phyloP scores from a whole-genome alignment of 345 rosid genomes.

The Moricandia moricandioides region DNA sequence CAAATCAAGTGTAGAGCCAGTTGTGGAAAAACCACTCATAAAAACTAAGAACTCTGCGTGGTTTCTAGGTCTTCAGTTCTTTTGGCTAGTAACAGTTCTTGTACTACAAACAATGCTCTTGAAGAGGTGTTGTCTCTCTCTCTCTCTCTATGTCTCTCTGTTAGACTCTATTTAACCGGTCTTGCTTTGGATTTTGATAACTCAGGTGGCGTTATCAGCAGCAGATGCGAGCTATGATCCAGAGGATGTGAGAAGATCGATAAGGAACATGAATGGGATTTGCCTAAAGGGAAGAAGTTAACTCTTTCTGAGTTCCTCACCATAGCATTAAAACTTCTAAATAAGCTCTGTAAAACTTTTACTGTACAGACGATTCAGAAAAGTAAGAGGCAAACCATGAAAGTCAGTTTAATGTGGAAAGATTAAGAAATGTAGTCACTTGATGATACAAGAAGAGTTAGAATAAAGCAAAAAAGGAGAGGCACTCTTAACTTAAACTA shows the following conservation, averaged over 20 bases:
- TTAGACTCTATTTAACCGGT: neutral
- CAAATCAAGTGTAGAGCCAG: conserved; percentile 55
- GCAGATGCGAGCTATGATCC: conserved; percentile 54
- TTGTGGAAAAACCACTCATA: conserved; percentile 49
- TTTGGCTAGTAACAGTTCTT: conserved; percentile 66
- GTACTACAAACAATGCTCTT: conserved; percentile 54
- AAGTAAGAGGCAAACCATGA: conserved; percentile 11
- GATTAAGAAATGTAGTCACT: conserved; percentile 18
- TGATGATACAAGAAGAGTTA: conserved; percentile 14
- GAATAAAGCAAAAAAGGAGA: conserved; percentile 4
- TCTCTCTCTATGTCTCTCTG: neutral
- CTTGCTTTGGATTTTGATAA: conserved; percentile 4
- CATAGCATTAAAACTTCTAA: neutral
- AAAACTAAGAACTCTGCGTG: conserved; percentile 30
- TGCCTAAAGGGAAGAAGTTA: conserved; percentile 17
- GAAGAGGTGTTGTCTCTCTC: conserved; percentile 44
- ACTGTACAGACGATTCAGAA: neutral
- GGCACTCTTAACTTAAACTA: conserved; percentile 27
- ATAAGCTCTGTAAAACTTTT: neutral
- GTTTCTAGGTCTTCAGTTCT: conserved; percentile 35
- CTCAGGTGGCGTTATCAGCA: conserved; percentile 27
- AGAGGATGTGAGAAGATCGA: conserved; percentile 50
- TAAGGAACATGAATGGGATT: conserved; percentile 36
- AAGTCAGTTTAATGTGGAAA: conserved; percentile 12
- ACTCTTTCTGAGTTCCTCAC: neutral